phyloP scores from a whole-genome alignment of 495 filamentous ascomycete species.

The Achaetomiella virescens region DNA sequence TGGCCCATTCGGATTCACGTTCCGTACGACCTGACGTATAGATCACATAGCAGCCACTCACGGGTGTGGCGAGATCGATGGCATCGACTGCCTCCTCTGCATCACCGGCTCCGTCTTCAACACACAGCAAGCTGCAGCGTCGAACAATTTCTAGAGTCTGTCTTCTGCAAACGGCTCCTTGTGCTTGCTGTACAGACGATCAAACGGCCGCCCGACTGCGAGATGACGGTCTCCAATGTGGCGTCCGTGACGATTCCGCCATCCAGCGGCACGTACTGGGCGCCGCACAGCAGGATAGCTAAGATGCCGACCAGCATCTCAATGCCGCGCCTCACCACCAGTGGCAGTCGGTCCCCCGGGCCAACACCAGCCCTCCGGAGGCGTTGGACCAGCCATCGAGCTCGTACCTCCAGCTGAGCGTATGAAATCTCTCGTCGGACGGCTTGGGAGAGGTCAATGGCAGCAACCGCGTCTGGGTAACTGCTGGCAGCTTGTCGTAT shows the following conservation, averaged over 20 bases:
- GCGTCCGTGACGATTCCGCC: conserved; percentile 32
- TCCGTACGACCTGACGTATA: conserved; percentile 33
- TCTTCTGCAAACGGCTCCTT: conserved; percentile 9
- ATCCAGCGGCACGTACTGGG: conserved; percentile 45
- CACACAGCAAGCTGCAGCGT: not conserved
- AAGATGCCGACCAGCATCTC: conserved; percentile 42
- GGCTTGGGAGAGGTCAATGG: conserved; percentile 3
- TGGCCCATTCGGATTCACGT: not conserved
- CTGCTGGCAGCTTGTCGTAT: not conserved
- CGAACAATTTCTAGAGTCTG: not conserved
- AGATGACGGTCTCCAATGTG: conserved; percentile 27
- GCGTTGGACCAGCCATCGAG: conserved; percentile 27
- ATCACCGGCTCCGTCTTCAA: not conserved
- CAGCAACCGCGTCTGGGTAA: not conserved
- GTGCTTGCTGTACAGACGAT: conserved; percentile 17
- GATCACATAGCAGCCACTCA: conserved; percentile 28
- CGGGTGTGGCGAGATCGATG: not conserved
- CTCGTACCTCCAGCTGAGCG: conserved; percentile 26
- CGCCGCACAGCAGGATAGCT: conserved; percentile 45
- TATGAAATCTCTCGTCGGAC: conserved; percentile 18
- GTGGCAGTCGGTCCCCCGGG: conserved; percentile 22
- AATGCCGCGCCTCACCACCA: conserved; percentile 28
- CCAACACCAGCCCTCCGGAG: conserved; percentile 22
- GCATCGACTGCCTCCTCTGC: not conserved
- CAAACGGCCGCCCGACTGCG: conserved; percentile 18